Conservation (phyloP, 495 filamentous ascomycete genomes). For the Cercophora samala region DNA sequence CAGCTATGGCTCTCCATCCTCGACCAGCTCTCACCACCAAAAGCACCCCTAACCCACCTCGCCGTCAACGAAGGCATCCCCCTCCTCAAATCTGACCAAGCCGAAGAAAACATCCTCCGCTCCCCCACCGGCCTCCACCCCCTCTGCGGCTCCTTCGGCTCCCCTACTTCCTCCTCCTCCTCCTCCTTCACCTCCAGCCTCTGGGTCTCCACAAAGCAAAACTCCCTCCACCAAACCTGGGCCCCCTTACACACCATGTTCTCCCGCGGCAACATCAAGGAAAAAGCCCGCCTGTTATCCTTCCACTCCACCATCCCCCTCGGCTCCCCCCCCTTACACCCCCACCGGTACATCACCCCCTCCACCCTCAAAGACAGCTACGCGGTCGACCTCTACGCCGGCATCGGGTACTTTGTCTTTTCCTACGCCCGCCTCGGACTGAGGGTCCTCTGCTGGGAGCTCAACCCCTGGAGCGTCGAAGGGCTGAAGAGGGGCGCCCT, state of each 20-base stretch:
- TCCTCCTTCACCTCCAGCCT: conserved; percentile 55
- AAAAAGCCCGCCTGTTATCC: conserved; percentile 70
- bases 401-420: conserved; percentile 91
- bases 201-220: conserved; percentile 73
- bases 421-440: conserved; percentile 71
- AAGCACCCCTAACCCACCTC: conserved; percentile 56
- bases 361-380: conserved; percentile 22
- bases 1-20: conserved; percentile 50
- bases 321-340: background rate
- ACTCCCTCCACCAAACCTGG: conserved; percentile 81
- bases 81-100: conserved; percentile 24
- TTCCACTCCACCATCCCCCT: conserved; percentile 28
- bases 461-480: conserved; percentile 86
- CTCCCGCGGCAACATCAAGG: conserved; percentile 78
- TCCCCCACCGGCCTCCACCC: conserved; percentile 60
- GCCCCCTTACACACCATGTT: conserved; percentile 90
- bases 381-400: conserved; percentile 83
- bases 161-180: conserved; percentile 24
- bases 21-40: conserved; percentile 43
- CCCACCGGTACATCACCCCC: background rate
- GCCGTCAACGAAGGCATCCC: conserved; percentile 74
- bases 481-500: conserved; percentile 67
- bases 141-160: conserved; percentile 66
- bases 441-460: conserved; percentile 78
- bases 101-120: conserved; percentile 57